Evolutionary conservation across 192 early-diverging fungal genomes (phyloP), one percentile per base, ranked within the genome.

Genomic region (Coemansia furcata): DNA sequence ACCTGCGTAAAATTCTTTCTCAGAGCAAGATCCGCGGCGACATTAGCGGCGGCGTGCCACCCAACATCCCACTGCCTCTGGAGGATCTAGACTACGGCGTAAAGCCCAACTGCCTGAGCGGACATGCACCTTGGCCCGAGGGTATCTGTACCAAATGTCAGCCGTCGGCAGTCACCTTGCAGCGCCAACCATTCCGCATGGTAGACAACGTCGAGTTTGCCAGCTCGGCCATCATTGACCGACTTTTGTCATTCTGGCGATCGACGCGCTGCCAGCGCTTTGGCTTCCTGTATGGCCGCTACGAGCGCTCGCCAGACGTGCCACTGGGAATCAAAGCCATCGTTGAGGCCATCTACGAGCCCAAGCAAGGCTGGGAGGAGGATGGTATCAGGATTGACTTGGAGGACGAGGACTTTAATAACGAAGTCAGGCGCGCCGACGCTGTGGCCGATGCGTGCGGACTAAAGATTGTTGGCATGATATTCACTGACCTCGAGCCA

Each of bases 121-220:
- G 87, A 0, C 97, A 99, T 78, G 88, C 89, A 19, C 86, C 93
- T 50, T 99, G 92, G 89, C 97, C 97, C 1, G 90, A 85, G 54
- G 93, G 94, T 33, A 98, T 99, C 71, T 99, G 97, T 84, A 92
- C 94, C 33, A 97, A 97, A 80, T 99, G 97, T 71, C 97, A 99
- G 77, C 97, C 97, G 8, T 89, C 90, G 38, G 90, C 97, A 3
- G 87, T 98, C 37, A 94, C 95, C 2, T 72, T 99, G 46, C 92
- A 94, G 69, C 84, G 85, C 14, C 95, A 96, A 91, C 79, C 85
- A 42, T 99, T 93, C 84, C 91, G 97, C 50, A 88, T 95, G 87
- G 94, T 98, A 1, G 97, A 99, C 64, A 95, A 99, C 74, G 90
- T 99, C 17, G 95, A 97, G 83, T 98, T 99, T 80, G 92, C 95